Percentiles rank a stretch among this genome's conserved stretches.
Evolutionary conservation across 2,329 filamentous ascomycete genomes (phyloP).

Genomic region (Ophiostoma sp.): DNA sequence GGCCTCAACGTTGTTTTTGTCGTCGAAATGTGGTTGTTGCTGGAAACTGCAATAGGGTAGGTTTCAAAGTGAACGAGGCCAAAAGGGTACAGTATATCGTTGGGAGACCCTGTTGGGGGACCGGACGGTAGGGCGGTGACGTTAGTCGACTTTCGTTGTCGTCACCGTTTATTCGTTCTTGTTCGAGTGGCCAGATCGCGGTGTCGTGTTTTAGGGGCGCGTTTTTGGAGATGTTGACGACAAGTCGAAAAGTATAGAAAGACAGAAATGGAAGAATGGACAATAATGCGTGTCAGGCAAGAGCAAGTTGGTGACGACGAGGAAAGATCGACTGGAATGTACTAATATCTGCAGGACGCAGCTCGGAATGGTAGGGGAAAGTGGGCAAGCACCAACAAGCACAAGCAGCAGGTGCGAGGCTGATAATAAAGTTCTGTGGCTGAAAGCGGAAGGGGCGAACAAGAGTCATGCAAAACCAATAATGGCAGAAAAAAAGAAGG

Average conservation of each 20-base stretch:
- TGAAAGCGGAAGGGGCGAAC: slow-evolving; percentile 16
- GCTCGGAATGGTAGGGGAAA: slow-evolving; percentile 23
- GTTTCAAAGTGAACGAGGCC: neutral
- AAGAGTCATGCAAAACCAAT: slow-evolving; percentile 4
- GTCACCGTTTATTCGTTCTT: neutral
- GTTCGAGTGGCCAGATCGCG: neutral
- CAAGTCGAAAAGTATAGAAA: neutral
- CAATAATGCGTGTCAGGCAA: neutral
- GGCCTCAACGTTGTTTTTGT: neutral
- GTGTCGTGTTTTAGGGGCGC: neutral
- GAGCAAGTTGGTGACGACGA: slow-evolving; percentile 1
- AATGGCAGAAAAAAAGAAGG: neutral
- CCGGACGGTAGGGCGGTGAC: slow-evolving; percentile 2
- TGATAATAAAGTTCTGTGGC: slow-evolving; percentile 16
- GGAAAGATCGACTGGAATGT: slow-evolving; percentile 20
- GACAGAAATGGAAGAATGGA: neutral
- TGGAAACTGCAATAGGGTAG: neutral
- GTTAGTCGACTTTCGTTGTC: neutral
- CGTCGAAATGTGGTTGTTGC: neutral
- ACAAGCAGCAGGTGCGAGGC: neutral
- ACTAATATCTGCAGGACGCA: slow-evolving; percentile 12
- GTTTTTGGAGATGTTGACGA: slow-evolving; percentile 2
- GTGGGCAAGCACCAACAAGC: slow-evolving; percentile 10
- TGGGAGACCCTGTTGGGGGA: neutral
- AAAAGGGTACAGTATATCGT: neutral